Conservation (phyloP, 768 basidiomycete genomes). For the Termitomyces bulborhizus region DNA sequence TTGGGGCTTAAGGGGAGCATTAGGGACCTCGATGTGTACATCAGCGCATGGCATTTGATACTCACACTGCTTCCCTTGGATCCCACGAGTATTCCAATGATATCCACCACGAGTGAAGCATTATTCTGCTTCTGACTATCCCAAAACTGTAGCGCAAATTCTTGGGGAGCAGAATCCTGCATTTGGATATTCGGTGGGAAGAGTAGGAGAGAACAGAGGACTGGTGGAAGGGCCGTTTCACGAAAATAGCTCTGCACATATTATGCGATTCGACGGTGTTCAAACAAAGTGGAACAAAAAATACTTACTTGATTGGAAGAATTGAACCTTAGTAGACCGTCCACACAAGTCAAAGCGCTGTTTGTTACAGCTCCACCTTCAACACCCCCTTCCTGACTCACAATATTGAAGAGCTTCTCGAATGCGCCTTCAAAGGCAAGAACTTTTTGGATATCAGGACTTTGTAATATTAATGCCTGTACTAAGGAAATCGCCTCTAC, state of each 20-base stretch:
- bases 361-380: slow-evolving; percentile 86
- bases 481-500: slow-evolving; percentile 80
- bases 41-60: slow-evolving; percentile 7
- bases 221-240: slow-evolving; percentile 69
- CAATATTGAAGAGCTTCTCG: slow-evolving; percentile 88
- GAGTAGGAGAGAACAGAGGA: slow-evolving; percentile 61
- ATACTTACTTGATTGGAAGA: slow-evolving; percentile 81
- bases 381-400: slow-evolving; percentile 83
- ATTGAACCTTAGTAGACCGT: slow-evolving; percentile 86
- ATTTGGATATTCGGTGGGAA: slow-evolving; percentile 61
- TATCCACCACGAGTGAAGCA: slow-evolving; percentile 68
- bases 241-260: slow-evolving; percentile 87
- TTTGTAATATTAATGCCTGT: slow-evolving; percentile 76
- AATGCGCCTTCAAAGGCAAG: slow-evolving; percentile 96
- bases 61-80: slow-evolving; percentile 61
- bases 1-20: slow-evolving; percentile 34
- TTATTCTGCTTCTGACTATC: slow-evolving; percentile 86
- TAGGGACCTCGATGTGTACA: slow-evolving; percentile 1
- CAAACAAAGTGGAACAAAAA: not conserved
- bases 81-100: slow-evolving; percentile 83
- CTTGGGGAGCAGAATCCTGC: slow-evolving; percentile 64
- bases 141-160: slow-evolving; percentile 96
- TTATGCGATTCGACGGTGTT: not conserved
- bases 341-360: slow-evolving; percentile 81
- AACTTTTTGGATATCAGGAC: slow-evolving; percentile 92